Conservation (phyloP, 2,329 filamentous ascomycete species). For the Verticillium nubilum region DNA sequence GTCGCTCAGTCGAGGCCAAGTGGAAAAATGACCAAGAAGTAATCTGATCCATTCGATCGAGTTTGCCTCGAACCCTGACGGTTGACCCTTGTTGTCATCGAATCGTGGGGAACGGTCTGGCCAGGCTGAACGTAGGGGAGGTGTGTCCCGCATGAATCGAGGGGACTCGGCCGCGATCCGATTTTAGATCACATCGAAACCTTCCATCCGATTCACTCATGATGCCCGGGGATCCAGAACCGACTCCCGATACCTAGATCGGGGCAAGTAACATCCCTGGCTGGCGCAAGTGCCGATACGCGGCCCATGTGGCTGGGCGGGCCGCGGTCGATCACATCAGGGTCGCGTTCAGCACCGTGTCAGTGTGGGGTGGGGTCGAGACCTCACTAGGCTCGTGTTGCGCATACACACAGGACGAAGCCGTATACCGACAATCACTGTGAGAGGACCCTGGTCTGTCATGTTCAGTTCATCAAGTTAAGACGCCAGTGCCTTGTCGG, state of each 20-base stretch:
- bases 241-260: neutral
- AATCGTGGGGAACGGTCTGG: too few species aligned
- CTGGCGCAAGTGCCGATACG: neutral
- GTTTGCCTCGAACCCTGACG: too few species aligned
- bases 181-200: neutral
- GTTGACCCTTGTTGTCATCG: too few species aligned
- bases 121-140: too few species aligned
- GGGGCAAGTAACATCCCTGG: neutral
- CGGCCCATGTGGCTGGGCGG: neutral
- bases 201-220: neutral
- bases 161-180: neutral
- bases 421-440: neutral
- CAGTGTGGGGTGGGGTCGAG: neutral
- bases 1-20: too few species aligned
- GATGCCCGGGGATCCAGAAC: neutral
- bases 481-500: neutral
- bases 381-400: neutral
- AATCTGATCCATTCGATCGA: too few species aligned
- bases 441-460: neutral
- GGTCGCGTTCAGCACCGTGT: neutral
- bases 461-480: neutral
- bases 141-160: neutral
- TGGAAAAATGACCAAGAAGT: too few species aligned
- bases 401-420: neutral
- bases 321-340: neutral